Evolutionary conservation across 139 green algal species (phyloP).

Genomic region (Closterium sp.): DNA sequence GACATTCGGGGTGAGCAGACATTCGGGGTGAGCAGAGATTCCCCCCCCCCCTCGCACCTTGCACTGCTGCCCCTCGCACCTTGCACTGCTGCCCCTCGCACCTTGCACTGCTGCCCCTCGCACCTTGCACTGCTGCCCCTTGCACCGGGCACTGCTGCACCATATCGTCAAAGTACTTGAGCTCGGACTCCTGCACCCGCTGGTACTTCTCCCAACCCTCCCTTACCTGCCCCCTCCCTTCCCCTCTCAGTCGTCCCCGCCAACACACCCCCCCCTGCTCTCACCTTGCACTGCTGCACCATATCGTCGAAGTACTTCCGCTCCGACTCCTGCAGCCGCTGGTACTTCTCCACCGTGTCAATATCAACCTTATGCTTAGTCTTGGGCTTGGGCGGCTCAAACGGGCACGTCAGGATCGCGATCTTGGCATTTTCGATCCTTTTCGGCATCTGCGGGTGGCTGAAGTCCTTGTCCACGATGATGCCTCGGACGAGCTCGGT

Average conservation of each 20-base stretch:
- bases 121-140: not conserved
- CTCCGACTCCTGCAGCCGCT: constrained; percentile 83
- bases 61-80: too few relatives aligned
- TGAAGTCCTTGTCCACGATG: constrained; percentile 99
- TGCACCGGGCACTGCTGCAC: constrained; percentile 89
- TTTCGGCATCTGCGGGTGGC: constrained; percentile 90
- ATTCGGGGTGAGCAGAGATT: too few relatives aligned
- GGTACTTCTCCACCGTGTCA: constrained; percentile 96
- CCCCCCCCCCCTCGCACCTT: too few relatives aligned
- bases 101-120: too few relatives aligned
- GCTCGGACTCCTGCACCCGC: constrained; percentile 77
- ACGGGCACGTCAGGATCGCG: constrained; percentile 98
- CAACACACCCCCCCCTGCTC: constrained; percentile 51
- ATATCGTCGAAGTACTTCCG: constrained; percentile 97
- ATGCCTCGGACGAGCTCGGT: constrained; percentile 90
- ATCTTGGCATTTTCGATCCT: constrained; percentile 86
- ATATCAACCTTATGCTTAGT: constrained; percentile 99
- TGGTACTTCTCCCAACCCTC: constrained; percentile 85
- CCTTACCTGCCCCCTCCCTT: not conserved
- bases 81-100: too few relatives aligned
- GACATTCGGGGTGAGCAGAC: too few relatives aligned
- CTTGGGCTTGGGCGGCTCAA: constrained; percentile 99
- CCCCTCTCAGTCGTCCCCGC: not conserved
- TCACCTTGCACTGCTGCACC: constrained; percentile 96
- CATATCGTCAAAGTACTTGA: constrained; percentile 97